Base-by-base conservation (phyloP, 139 green algal species). In the Spirogloea muscicola region DNA sequence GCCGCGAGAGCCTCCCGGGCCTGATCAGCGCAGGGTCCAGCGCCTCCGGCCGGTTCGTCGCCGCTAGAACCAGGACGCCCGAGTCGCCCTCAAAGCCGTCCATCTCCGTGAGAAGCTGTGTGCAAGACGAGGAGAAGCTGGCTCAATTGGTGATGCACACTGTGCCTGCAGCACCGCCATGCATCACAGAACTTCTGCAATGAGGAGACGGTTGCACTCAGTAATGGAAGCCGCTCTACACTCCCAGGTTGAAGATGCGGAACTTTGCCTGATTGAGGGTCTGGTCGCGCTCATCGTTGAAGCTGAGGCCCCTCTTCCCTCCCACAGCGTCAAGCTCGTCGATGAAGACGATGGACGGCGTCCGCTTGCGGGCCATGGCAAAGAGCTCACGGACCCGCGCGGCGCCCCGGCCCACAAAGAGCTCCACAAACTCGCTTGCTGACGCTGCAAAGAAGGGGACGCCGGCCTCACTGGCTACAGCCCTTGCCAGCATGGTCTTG, bases 311-410 rank as follows among this genome's bases (percentile, higher is more conserved):
- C 1, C 82, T 42, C 29, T 42, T 34, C 29, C 42, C 70, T 9
- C 88, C 93, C 52, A 98, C 86, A 0, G 92, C 93, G 78, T 99
- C 94, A 76, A 99, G 85, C 85, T 99, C 95, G 60, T 99, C 95
- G 59, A 99, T 96, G 81, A 99, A 99, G n/a, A 99, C 85, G 6
- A 98, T 88, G 49, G 85, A 90, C 27, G 93, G 90, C 21, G 87
- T 77, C 10, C 66, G 49, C 42, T 82, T 80, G 34, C 75, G 16
- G 36, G 93, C 94, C 82, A 97, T 88, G 0, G 89, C 88, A 87
- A 98, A 98, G 57, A 98, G 90, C 76, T 98, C 95, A n/a, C 95
- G 81, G 25, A 97, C 89, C 58, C 94, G 83, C 1, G 89, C 95
- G 6, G 93, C 93, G 5, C 93, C 93, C 0, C 91, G 81, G 2